phyloP scores from a whole-genome alignment of 305 asterid species.

The Solanum aculeatissimum region DNA sequence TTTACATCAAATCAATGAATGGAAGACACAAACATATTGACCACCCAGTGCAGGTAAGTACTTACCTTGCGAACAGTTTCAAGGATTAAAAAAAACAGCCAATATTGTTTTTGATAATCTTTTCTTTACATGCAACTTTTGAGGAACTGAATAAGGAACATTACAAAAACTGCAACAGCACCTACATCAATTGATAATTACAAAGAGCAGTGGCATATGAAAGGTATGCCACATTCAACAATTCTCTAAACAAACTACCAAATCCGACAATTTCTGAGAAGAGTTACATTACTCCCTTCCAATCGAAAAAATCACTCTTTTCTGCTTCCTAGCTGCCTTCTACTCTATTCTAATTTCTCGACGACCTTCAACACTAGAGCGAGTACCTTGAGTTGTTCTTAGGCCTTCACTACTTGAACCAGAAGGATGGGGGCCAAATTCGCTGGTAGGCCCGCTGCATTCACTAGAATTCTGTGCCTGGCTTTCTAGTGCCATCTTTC shows the following conservation, averaged over 20 bases:
- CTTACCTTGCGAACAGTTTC: not conserved
- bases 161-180: not conserved
- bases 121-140: not conserved
- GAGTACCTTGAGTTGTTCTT: slow-evolving; percentile 17
- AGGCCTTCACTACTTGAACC: slow-evolving; percentile 53
- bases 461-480: slow-evolving; percentile 36
- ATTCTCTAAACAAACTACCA: not conserved
- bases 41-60: not conserved
- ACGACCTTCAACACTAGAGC: not conserved
- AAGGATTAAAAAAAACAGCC: not conserved
- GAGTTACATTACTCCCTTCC: not conserved
- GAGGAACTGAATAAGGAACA: not conserved
- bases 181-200: not conserved
- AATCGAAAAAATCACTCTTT: not conserved
- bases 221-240: not conserved
- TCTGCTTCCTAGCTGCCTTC: not conserved
- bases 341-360: not conserved
- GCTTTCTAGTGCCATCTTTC: slow-evolving; percentile 64
- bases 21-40: not conserved
- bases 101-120: not conserved
- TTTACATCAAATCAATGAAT: not conserved
- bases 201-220: not conserved
- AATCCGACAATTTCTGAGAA: not conserved
- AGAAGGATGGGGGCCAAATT: slow-evolving; percentile 52
- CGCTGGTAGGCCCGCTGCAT: slow-evolving; percentile 59